Conservation (phyloP, 2,329 filamentous ascomycete species). For the Ophiognomonia clavigignenti-juglandacearum region DNA sequence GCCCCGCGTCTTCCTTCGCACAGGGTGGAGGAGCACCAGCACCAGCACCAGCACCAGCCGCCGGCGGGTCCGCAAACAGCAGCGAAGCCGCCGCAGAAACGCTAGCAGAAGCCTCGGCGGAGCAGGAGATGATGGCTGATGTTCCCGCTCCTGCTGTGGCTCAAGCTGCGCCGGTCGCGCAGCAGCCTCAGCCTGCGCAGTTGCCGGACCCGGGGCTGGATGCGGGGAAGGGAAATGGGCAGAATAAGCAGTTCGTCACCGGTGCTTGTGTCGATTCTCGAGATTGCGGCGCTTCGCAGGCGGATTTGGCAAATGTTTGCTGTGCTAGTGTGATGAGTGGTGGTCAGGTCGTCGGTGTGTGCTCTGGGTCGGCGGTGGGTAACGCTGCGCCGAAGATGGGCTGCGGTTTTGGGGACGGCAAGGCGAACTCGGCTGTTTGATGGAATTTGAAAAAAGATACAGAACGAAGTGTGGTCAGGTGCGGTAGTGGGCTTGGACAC, state of each 20-base stretch:
- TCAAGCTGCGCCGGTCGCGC: background rate
- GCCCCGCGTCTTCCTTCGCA: background rate
- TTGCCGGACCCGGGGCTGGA: slow-evolving; percentile 3
- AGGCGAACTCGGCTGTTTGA: background rate
- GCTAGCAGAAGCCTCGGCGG: too few species aligned
- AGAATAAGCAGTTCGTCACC: slow-evolving; percentile 11
- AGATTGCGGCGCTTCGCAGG: slow-evolving; percentile 4
- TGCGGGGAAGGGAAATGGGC: slow-evolving; percentile 1
- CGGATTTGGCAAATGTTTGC: background rate
- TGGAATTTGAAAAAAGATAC: too few species aligned
- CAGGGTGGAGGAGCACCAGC: background rate
- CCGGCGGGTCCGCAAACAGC: background rate
- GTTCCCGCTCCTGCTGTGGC: background rate
- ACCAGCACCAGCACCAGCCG: background rate
- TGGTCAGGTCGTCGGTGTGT: background rate
- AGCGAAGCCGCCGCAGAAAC: too few species aligned
- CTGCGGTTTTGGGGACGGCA: background rate
- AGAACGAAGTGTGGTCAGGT: too few species aligned
- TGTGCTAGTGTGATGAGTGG: background rate
- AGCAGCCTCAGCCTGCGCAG: slow-evolving; percentile 2
- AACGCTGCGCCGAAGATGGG: background rate
- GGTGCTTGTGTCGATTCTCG: slow-evolving; percentile 3
- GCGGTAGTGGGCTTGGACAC: too few species aligned
- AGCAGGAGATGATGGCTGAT: background rate
- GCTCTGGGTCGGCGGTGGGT: background rate